phyloP scores from a whole-genome alignment of 148 eudicot genomes.

The Salicornia ramosissima region DNA sequence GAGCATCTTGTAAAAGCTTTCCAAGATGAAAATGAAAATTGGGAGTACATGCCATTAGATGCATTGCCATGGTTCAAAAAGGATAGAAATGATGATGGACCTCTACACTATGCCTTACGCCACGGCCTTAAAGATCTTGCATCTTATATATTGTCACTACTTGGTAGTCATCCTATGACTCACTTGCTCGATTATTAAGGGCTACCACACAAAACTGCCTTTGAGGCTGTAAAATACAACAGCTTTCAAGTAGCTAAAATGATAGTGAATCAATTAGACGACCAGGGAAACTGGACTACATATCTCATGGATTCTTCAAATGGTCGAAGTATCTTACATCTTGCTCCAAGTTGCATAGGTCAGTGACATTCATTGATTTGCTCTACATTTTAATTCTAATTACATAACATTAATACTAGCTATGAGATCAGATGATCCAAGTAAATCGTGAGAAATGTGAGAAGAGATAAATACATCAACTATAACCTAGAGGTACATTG shows the following conservation, averaged over 20 bases:
- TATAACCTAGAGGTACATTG: no score
- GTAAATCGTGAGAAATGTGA: no score
- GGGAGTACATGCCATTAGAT: background rate
- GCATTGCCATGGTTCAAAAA: background rate
- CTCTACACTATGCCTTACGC: background rate
- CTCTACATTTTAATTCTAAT: no score
- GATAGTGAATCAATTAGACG: background rate
- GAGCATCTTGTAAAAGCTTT: background rate
- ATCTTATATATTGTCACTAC: background rate
- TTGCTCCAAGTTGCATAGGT: background rate
- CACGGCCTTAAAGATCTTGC: background rate
- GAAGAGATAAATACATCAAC: no score
- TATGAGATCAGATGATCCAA: no score
- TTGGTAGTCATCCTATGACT: background rate
- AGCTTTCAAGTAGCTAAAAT: background rate
- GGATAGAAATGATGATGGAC: background rate
- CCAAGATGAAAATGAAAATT: background rate
- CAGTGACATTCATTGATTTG: no score
- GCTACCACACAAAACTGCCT: background rate
- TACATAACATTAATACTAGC: no score
- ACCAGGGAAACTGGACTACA: background rate
- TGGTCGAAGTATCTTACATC: background rate
- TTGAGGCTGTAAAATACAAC: background rate
- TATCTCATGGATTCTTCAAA: background rate
- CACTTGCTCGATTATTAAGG: background rate